These are phyloP conservation scores for Picea sitchensis DNA, from an alignment of 75 land plant genomes.

Conservation along the genomic window DNA sequence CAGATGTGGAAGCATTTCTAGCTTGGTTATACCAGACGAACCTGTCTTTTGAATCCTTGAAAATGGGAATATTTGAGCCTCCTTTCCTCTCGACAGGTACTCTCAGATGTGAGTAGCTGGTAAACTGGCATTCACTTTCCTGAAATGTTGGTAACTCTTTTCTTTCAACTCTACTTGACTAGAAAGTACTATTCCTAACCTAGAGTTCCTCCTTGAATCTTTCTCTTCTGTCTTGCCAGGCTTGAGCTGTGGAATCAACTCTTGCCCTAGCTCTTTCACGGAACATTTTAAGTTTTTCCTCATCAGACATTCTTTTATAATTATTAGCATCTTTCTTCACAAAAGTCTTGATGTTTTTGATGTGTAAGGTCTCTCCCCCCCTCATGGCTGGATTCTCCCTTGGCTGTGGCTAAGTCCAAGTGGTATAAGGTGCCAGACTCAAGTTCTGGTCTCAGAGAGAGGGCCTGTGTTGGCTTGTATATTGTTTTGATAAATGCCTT, in stretches of 20 bases:
- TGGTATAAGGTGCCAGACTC: too few species aligned
- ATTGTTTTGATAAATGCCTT: too few species aligned
- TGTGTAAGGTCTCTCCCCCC: too few species aligned
- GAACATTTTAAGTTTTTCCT: neutral
- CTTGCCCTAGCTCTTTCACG: constrained; percentile 11
- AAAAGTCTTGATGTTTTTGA: constrained; percentile 8
- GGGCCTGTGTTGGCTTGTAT: too few species aligned
- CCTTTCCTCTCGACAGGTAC: constrained; percentile 3
- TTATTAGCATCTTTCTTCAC: constrained; percentile 7
- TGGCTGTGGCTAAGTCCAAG: too few species aligned
- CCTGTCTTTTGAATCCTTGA: constrained; percentile 2
- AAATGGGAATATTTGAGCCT: constrained; percentile 11
- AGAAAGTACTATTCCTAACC: constrained; percentile 35
- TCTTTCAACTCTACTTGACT: constrained; percentile 6
- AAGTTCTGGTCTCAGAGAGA: too few species aligned
- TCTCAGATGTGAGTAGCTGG: constrained; percentile 30
- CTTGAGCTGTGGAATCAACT: constrained; percentile 6
- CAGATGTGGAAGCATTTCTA: neutral
- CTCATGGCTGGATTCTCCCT: too few species aligned
- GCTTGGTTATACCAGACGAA: constrained; percentile 6
- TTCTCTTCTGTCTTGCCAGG: constrained; percentile 16
- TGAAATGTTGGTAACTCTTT: constrained; percentile 28
- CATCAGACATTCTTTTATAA: constrained; percentile 31
- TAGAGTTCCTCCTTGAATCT: constrained; percentile 32
- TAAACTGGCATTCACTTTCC: constrained; percentile 13